Evolutionary conservation across 345 rosid genomes (phyloP).

Genomic region (Sisymbrium irio): DNA sequence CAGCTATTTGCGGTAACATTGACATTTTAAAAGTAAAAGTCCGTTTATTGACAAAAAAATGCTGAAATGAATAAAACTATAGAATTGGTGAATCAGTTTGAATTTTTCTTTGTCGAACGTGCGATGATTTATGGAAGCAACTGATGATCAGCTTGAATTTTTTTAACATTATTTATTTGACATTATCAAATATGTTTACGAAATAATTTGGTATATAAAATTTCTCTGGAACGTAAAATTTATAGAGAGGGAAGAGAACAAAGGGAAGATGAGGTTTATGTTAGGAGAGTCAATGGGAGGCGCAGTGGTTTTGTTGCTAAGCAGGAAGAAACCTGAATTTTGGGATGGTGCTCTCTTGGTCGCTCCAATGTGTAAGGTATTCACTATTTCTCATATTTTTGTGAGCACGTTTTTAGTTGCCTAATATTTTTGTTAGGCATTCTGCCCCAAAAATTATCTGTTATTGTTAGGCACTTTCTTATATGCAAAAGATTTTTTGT

Average conservation of each 20-base stretch:
- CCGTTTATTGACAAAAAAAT: background rate
- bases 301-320: constrained; percentile 58
- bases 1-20: constrained; percentile 50
- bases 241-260: constrained; percentile 56
- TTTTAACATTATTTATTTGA: background rate
- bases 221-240: background rate
- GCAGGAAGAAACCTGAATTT: constrained; percentile 54
- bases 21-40: constrained; percentile 1
- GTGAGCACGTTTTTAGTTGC: background rate
- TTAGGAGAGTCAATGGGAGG: constrained; percentile 96
- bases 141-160: background rate
- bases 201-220: background rate
- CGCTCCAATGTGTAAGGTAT: constrained; percentile 95
- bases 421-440: background rate
- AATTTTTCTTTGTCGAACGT: background rate
- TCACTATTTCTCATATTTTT: background rate
- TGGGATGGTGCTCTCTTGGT: constrained; percentile 87
- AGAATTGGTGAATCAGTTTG: background rate
- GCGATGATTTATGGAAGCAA: background rate
- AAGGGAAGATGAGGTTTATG: constrained; percentile 60
- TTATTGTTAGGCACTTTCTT: background rate
- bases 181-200: background rate
- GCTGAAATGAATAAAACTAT: background rate
- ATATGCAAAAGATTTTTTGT: background rate
- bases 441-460: too few species aligned